phyloP scores from a whole-genome alignment of 305 asterid genomes.

The Fraxinus ornus region DNA sequence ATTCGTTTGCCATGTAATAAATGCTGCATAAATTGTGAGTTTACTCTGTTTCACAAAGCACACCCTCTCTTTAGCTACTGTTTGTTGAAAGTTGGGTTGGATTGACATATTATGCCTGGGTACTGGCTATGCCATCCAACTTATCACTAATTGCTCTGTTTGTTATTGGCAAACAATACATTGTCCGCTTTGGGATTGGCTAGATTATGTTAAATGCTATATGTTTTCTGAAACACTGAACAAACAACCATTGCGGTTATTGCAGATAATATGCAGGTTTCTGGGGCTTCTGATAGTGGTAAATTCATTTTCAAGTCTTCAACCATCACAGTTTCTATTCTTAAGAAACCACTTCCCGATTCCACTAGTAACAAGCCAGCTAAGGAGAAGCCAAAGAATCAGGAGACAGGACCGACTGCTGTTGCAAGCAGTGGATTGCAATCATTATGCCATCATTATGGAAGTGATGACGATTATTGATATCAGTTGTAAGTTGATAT shows the following conservation, averaged over 20 bases:
- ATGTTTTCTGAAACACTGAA: not conserved
- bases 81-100: not conserved
- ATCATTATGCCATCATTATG: constrained; percentile 50
- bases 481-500: not conserved
- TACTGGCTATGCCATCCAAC: not conserved
- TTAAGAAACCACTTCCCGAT: constrained; percentile 39
- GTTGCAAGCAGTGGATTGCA: constrained; percentile 38
- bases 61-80: not conserved
- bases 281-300: constrained; percentile 27
- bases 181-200: not conserved
- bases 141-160: not conserved
- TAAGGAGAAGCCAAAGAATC: constrained; percentile 16
- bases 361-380: constrained; percentile 21
- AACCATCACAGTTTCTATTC: constrained; percentile 38
- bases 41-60: not conserved
- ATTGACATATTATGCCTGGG: not conserved
- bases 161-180: not conserved
- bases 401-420: constrained; percentile 14
- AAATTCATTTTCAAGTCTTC: constrained; percentile 46
- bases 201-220: not conserved
- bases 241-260: constrained; percentile 12
- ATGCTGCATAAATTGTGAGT: not conserved
- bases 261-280: constrained; percentile 35
- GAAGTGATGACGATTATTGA: constrained; percentile 48
- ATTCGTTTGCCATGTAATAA: not conserved